Percentiles rank a stretch among this genome's conserved stretches.
phyloP scores from a whole-genome alignment of 495 filamentous ascomycete species.

The Evansstolkia leycettana region DNA sequence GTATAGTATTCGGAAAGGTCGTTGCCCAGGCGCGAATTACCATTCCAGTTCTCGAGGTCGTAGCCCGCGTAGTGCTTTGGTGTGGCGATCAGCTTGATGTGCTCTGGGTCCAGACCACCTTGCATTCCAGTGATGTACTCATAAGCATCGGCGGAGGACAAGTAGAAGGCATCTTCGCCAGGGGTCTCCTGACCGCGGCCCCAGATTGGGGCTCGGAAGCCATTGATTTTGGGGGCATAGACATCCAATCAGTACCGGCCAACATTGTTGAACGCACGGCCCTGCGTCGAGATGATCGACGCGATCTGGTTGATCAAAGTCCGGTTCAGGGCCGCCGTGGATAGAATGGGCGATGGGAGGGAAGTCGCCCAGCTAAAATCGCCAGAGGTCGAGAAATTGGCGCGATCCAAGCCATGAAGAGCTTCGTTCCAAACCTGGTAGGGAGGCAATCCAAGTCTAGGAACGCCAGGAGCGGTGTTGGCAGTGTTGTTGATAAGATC shows the following conservation, averaged over 20 bases:
- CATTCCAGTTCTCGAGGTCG: slow-evolving; percentile 44
- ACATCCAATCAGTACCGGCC: slow-evolving; percentile 45
- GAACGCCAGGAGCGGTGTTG: slow-evolving; percentile 40
- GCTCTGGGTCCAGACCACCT: slow-evolving; percentile 31
- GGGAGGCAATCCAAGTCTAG: slow-evolving; percentile 41
- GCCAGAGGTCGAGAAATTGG: slow-evolving; percentile 35
- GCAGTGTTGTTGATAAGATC: slow-evolving; percentile 48
- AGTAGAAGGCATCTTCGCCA: slow-evolving; percentile 46
- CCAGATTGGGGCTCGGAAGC: slow-evolving; percentile 50
- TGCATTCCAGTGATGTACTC: slow-evolving; percentile 50
- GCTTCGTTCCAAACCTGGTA: slow-evolving; percentile 40
- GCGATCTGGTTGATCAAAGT: slow-evolving; percentile 45
- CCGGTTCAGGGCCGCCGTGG: slow-evolving; percentile 49
- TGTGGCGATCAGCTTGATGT: slow-evolving; percentile 43
- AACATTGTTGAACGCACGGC: slow-evolving; percentile 53
- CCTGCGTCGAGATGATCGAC: slow-evolving; percentile 47
- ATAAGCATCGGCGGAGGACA: slow-evolving; percentile 40
- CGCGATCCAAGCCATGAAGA: slow-evolving; percentile 46
- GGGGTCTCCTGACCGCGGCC: slow-evolving; percentile 52
- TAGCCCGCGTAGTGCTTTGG: slow-evolving; percentile 46
- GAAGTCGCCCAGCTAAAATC: slow-evolving; percentile 48
- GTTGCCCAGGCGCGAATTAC: slow-evolving; percentile 40
- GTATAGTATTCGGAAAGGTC: slow-evolving; percentile 42
- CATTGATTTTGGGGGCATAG: slow-evolving; percentile 61
- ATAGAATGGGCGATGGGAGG: slow-evolving; percentile 48